Percentiles rank a stretch among this genome's conserved stretches.
phyloP scores from a whole-genome alignment of 2,329 filamentous ascomycete genomes.

The Epichloe festucae region DNA sequence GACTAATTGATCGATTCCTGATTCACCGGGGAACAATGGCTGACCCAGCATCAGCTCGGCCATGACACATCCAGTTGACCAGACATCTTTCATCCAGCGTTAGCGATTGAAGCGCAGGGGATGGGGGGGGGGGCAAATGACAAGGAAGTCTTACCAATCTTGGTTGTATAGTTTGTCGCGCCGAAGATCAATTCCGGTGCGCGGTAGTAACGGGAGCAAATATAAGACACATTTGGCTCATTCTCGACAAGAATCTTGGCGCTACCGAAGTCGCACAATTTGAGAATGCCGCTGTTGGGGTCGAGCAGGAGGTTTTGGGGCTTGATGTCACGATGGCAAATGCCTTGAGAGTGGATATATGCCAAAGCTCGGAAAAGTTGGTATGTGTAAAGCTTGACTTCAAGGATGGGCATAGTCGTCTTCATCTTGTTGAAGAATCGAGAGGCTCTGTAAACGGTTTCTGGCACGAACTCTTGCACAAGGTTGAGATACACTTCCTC shows the following conservation, averaged over 20 bases:
- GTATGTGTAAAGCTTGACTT: conserved; percentile 99
- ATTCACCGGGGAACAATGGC: conserved; percentile 94
- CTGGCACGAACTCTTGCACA: conserved; percentile 93
- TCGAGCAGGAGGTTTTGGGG: conserved; percentile 94
- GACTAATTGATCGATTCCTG: conserved; percentile 93
- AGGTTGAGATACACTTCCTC: conserved; percentile 98
- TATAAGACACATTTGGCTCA: conserved; percentile 98
- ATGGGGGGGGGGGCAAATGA: conserved; percentile 3
- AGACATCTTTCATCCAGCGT: conserved; percentile 61
- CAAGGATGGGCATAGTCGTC: conserved; percentile 96
- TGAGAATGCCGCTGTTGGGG: conserved; percentile 79
- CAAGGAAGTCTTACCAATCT: conserved; percentile 64
- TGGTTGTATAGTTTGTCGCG: conserved; percentile 98
- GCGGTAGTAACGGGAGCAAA: conserved; percentile 97
- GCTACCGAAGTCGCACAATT: conserved; percentile 97
- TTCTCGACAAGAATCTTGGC: conserved; percentile 98
- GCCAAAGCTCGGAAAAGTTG: conserved; percentile 96
- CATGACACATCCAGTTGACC: conserved; percentile 99
- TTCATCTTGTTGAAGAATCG: conserved; percentile 99
- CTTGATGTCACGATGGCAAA: conserved; percentile 98
- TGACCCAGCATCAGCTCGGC: conserved; percentile 98
- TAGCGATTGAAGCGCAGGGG: background rate
- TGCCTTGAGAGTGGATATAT: conserved; percentile 98
- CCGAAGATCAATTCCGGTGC: conserved; percentile 97
- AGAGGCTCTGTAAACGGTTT: conserved; percentile 95